Evolutionary conservation across 345 rosid genomes (phyloP), one percentile per base, ranked within the genome.

Genomic region (Salix viminalis): DNA sequence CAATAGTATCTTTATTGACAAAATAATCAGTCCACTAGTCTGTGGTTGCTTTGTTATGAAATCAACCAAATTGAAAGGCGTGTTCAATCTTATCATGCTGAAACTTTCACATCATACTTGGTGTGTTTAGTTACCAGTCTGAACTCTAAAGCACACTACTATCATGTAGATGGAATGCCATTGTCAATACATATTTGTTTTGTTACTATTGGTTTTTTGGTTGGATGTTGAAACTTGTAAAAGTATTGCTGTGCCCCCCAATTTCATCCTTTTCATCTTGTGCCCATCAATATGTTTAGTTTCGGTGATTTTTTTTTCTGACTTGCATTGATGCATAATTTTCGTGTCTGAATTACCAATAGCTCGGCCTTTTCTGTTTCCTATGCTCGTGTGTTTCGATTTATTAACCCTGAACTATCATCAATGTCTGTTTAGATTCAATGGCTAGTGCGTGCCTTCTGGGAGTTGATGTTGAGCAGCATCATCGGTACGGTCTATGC

Each of bases 361-460:
- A 15, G 13, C 37, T 26, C 50, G 36, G 24, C 7, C 13, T 37
- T 13, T 23, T 36, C 28, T 6, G 13, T 56, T 37, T 26, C 46
- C 4, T 28, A 8, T 37, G 7, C 69, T 28, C 67, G 2, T 41
- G 23, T 74, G 60, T 28, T 23, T 34, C 52, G 37, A 21, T 74
- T 10, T 26, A 23, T 60, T 62, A 16, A 23, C 62, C 18, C 30
- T 50, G 28, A n/a, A 41, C 19, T 46, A 21, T 26, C 26, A 44
- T 30, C 19, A 4, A 64, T 67, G 21, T 21, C 30, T 24, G 4
- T 83, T 76, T 54, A 74, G 83, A 83, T 74, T 74, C 62, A 46
- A 39, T 60, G 30, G 71, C 64, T 42, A 80, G 68, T 19, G 21
- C 26, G 26, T 32, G 61, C 36, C 60, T 18, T 50, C 28, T 4